Evolutionary conservation across 352 stramenopile genomes (phyloP).

Genomic region (Globisporangium spiculum): DNA sequence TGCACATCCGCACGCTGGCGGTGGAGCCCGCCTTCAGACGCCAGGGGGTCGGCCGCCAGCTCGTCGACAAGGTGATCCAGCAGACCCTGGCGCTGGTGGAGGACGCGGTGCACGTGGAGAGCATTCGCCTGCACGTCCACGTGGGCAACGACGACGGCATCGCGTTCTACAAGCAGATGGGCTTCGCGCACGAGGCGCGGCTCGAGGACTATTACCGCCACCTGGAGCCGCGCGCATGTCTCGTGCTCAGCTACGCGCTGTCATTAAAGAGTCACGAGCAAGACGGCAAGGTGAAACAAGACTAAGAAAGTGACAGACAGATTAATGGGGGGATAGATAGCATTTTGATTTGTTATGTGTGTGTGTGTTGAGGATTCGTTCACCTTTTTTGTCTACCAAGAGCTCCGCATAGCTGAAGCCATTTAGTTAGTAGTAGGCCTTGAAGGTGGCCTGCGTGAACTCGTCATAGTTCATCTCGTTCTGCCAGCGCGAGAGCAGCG

Average conservation of each 20-base stretch:
- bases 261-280: not conserved
- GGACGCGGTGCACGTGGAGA: slow-evolving; percentile 6
- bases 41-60: slow-evolving; percentile 31
- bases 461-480: slow-evolving; percentile 89
- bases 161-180: slow-evolving; percentile 52
- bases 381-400: not conserved
- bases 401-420: not conserved
- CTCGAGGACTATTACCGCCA: slow-evolving; percentile 69
- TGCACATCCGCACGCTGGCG: slow-evolving; percentile 48
- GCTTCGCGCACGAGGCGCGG: slow-evolving; percentile 41
- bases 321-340: slow-evolving; percentile 9
- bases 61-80: slow-evolving; percentile 41
- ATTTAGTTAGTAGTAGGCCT: slow-evolving; percentile 88
- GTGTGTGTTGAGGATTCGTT: not conserved
- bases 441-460: slow-evolving; percentile 90
- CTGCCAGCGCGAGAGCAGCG: slow-evolving; percentile 84
- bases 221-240: slow-evolving; percentile 44
- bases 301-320: not conserved
- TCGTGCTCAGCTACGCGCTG: slow-evolving; percentile 46
- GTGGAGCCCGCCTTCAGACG: slow-evolving; percentile 32
- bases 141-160: slow-evolving; percentile 54
- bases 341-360: not conserved
- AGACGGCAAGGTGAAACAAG: not conserved
- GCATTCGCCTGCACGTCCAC: slow-evolving; percentile 60
- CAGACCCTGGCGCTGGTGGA: slow-evolving; percentile 12